These are phyloP conservation scores for Luzula sylvatica DNA, from an alignment of 176 grass and related monocot species.

Conservation along the genomic window DNA sequence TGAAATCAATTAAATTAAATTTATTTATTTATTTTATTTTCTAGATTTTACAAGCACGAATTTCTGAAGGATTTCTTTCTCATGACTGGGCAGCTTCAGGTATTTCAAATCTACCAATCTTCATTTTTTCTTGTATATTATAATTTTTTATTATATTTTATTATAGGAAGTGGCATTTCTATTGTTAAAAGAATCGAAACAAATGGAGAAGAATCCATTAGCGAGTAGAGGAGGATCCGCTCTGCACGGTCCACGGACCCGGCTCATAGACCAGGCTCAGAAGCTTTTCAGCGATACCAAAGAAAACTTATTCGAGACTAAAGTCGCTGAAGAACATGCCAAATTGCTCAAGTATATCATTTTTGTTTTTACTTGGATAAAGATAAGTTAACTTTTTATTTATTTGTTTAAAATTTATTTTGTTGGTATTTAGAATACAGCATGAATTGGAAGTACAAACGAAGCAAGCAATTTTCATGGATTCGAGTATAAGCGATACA, in stretches of 20 bases:
- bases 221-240: conserved; percentile 84
- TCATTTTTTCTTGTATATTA: conserved; percentile 6
- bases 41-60: conserved; percentile 88
- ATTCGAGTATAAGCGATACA: conserved; percentile 94
- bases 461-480: conserved; percentile 92
- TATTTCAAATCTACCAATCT: conserved; percentile 12
- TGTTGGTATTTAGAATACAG: conserved; percentile 47
- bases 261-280: conserved; percentile 75
- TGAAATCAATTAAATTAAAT: not conserved
- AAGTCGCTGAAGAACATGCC: conserved; percentile 77
- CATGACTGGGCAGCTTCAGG: conserved; percentile 72
- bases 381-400: not conserved
- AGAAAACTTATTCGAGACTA: conserved; percentile 79
- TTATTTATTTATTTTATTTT: conserved; percentile 13
- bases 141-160: not conserved
- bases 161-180: conserved; percentile 93
- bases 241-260: conserved; percentile 70
- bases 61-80: conserved; percentile 96
- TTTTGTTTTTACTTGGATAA: not conserved
- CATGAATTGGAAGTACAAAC: conserved; percentile 94
- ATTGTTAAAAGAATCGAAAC: conserved; percentile 86
- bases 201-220: conserved; percentile 84
- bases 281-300: conserved; percentile 91
- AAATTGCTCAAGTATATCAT: conserved; percentile 69
- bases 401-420: conserved; percentile 17